These are phyloP conservation scores for Larix sibirica DNA, from an alignment of 83 land plant species.

Conservation along the genomic window DNA sequence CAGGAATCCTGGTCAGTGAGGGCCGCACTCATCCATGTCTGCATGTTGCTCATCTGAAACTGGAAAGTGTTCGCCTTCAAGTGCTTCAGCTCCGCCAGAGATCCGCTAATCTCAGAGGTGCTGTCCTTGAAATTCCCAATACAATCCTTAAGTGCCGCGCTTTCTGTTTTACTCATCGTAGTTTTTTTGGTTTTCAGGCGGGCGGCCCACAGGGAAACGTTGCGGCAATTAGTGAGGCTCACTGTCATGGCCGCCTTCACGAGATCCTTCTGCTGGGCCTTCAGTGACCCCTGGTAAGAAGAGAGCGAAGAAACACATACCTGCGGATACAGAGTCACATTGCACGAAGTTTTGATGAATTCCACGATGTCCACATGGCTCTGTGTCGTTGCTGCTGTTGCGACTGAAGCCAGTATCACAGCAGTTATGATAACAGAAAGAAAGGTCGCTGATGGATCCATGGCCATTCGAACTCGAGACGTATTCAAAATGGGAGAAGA, in stretches of 20 bases:
- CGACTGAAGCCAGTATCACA: too few species aligned
- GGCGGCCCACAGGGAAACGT: slow-evolving; percentile 20
- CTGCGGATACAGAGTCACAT: slow-evolving; percentile 3
- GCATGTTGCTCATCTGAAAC: slow-evolving; percentile 9
- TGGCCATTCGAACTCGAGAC: too few species aligned
- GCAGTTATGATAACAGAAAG: too few species aligned
- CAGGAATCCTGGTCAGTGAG: background rate
- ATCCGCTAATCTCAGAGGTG: slow-evolving; percentile 28
- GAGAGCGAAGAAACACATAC: slow-evolving; percentile 19
- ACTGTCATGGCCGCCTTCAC: slow-evolving; percentile 7
- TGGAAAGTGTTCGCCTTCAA: background rate
- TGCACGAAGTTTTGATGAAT: background rate
- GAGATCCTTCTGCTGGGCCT: slow-evolving; percentile 2
- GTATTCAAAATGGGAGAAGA: too few species aligned
- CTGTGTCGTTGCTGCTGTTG: too few species aligned
- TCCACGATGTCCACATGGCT: too few species aligned
- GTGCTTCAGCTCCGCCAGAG: slow-evolving; percentile 27
- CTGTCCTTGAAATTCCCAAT: slow-evolving; percentile 30
- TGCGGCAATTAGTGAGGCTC: slow-evolving; percentile 25
- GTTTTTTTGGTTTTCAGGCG: slow-evolving; percentile 14
- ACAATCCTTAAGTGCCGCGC: slow-evolving; percentile 41
- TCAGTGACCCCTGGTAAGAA: slow-evolving; percentile 6
- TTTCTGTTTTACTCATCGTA: slow-evolving; percentile 1
- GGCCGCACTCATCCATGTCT: background rate
- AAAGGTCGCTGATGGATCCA: too few species aligned